A percentile compares a stretch with the other conserved stretches of the same genome.
Evolutionary conservation across 306 rosid genomes (phyloP).

Genomic region (Begonia loranthoides): DNA sequence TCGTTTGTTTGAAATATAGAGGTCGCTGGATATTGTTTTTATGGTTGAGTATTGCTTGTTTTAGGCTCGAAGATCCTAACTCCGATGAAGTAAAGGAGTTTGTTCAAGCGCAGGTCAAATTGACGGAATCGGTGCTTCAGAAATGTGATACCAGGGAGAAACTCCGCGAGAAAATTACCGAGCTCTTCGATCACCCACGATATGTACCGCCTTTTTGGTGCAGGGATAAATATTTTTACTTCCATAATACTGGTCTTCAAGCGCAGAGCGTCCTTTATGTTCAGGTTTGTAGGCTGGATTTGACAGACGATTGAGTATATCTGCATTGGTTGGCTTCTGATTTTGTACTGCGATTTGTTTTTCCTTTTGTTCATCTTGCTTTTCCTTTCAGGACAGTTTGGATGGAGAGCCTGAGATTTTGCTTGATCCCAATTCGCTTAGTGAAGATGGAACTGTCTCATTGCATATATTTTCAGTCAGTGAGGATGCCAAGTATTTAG

Average conservation of each 20-base stretch:
- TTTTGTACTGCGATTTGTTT: constrained; percentile 3
- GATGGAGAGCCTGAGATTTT: constrained; percentile 51
- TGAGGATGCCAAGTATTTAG: constrained; percentile 62
- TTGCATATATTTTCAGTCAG: constrained; percentile 36
- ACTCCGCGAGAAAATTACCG: constrained; percentile 42
- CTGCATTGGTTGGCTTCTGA: neutral
- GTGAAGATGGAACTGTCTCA: constrained; percentile 72
- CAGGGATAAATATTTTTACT: constrained; percentile 52
- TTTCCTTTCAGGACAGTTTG: constrained; percentile 38
- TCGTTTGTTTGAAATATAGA: neutral
- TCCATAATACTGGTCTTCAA: constrained; percentile 85
- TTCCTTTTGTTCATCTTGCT: constrained; percentile 1
- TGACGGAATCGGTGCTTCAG: constrained; percentile 58
- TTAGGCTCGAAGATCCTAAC: constrained; percentile 90
- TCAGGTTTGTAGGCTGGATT: constrained; percentile 42
- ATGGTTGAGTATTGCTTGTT: neutral
- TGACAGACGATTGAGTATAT: neutral
- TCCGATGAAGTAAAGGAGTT: constrained; percentile 71
- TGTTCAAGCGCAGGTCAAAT: constrained; percentile 48
- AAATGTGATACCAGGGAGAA: constrained; percentile 36
- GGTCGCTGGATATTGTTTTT: neutral
- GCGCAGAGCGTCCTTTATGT: constrained; percentile 58
- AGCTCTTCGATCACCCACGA: constrained; percentile 82
- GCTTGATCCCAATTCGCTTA: constrained; percentile 76
- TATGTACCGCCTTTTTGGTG: constrained; percentile 49